Evolutionary conservation across 23 red algal genomes (phyloP), one percentile per base, ranked within the genome.

Genomic region (Gracilaria caudata): DNA sequence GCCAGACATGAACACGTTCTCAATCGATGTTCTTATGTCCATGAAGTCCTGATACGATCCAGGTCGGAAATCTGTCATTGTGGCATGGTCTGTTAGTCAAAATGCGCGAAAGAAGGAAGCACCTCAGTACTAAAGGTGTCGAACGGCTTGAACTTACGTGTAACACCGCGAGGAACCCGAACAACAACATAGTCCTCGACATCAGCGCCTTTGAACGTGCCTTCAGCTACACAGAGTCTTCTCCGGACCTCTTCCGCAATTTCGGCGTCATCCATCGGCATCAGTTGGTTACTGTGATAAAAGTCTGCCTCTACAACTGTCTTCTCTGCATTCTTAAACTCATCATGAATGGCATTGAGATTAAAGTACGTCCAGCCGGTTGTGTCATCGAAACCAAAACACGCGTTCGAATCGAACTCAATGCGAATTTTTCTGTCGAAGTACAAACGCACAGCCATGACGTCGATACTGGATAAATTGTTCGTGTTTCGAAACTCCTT

Each of bases 351-450:
- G 3, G 73, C 89, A 78, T 93, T 92, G 57, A 96, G 88, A 56
- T 96, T 81, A 34, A 96, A 96, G 36, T 92, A 92, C 14, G 94
- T 96, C 82, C 94, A 85, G 23, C 94, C 94, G 19, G 89, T 93
- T n/a, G 25, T 61, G 21, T 82, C 57, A 75, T 96, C 94, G 44
- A 96, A 92, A 35, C 94, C 88, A 73, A 93, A 96, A 20, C 84
- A 81, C 2, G 89, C 94, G 55, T 96, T 96, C 19, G 82, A 89
- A 39, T 66, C 58, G 38, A 80, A 80, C 25, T 79, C 82, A 17
- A 93, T 78, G 26, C 53, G 75, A 44, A 96, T 59, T 44, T 87
- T 86, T 47, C 94, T 55, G 59, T 96, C 89, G 51, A 92, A 82
- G 83, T 88, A 96, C 25, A 96, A 55, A 53, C 94, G 94, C 17